phyloP scores from a whole-genome alignment of 257 asterid species.

The Schizonepeta tenuifolia region DNA sequence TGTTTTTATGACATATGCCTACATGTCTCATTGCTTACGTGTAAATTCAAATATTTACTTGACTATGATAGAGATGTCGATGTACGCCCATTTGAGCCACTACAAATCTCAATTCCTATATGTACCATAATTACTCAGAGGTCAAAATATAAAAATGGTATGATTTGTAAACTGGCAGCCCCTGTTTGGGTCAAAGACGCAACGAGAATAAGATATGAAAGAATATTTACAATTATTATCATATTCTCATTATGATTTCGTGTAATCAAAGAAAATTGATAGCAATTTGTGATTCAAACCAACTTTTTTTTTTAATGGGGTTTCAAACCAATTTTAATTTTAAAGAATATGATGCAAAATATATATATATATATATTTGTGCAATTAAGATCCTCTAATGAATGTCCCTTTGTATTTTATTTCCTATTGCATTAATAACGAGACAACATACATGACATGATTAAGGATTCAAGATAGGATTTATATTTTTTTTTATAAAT shows the following conservation, averaged over 20 bases:
- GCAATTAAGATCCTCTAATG: no score
- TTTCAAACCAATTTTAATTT: no score
- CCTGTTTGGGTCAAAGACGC: slow-evolving; percentile 49
- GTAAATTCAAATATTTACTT: slow-evolving; percentile 25
- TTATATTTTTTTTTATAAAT: no score
- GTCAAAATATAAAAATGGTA: slow-evolving; percentile 22
- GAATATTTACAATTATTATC: no score
- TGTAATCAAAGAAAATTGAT: background rate
- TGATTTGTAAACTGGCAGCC: slow-evolving; percentile 26
- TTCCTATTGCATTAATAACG: no score
- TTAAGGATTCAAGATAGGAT: no score
- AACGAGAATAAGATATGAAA: slow-evolving; percentile 4
- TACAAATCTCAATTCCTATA: background rate
- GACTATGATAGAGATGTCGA: background rate
- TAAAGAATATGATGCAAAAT: no score
- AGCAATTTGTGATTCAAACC: slow-evolving; percentile 3
- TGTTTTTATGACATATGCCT: background rate
- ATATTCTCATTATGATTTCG: background rate
- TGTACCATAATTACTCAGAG: slow-evolving; percentile 3
- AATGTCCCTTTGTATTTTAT: no score
- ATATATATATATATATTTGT: no score
- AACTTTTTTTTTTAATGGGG: no score
- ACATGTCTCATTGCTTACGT: background rate
- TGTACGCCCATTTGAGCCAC: slow-evolving; percentile 1
- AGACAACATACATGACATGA: no score